Evolutionary conservation across 2,329 filamentous ascomycete genomes (phyloP), one percentile per base, ranked within the genome.

Genomic region (Colletotrichum gloeosporioides): DNA sequence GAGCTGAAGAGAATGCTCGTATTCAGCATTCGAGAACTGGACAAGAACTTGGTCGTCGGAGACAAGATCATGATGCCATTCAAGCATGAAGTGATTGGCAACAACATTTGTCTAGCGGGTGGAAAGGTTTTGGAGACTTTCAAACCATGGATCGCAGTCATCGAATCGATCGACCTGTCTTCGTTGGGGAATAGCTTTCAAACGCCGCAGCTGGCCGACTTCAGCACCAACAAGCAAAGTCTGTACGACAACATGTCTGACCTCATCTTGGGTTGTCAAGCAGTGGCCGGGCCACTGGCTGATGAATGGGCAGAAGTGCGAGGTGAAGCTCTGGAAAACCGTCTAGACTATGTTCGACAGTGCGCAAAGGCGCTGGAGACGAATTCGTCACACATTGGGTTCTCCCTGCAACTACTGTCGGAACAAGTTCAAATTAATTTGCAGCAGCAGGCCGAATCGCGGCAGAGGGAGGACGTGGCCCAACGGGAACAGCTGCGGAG

Each of bases 271-370:
- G 93, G 94, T 75, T 98, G 96, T 81, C 97, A 99, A 85, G 93
- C 95, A 29, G 94, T 99, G n/a, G 95, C 96, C 8, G 95, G 95
- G 10, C 97, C 97, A 8, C 86, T 99, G 59, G 95, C 94, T 10
- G 97, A 99, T 82, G 97, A 99, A 85, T 99, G 97, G 97, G 92
- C 96, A 6, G 96, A 98, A 83, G 89, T 96, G n/a, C 93, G 96
- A 59, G 95, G 96, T 3, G 95, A 98, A 82, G 95, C 96, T 9
- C 88, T 99, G 34, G 96, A 98, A 82, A 95, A 95, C 79, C 93
- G 97, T 27, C 86, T 99, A 31, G 94, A 94, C 78, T 93, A 95
- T 78, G 95, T 98, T 75, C 92, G 94, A 69, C 90, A 92, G 75
- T 94, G 95, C 77, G 92, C 93, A 12, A 92, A 94, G 79, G 94